phyloP scores from a whole-genome alignment of 1,139 yeast genomes.

The Zygoascus hellenicus region DNA sequence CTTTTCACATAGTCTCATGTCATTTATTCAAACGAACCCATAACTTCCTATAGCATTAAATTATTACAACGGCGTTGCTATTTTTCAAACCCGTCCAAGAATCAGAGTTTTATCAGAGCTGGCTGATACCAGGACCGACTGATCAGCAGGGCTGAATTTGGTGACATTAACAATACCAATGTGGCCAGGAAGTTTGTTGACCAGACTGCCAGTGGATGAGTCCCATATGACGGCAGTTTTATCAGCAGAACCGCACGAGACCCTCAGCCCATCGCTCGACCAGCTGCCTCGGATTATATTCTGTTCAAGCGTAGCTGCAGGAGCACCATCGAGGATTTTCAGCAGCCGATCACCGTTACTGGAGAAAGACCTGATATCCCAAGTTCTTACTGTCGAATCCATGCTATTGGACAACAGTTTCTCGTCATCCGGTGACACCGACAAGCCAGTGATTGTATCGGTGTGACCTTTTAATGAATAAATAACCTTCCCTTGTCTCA shows the following conservation, averaged over 20 bases:
- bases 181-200: conserved; percentile 54
- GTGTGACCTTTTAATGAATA: conserved; percentile 42
- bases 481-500: conserved; percentile 36
- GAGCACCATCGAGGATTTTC: conserved; percentile 53
- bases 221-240: conserved; percentile 58
- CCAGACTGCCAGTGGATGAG: conserved; percentile 43
- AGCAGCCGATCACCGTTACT: conserved; percentile 39
- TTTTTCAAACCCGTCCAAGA: conserved; percentile 3
- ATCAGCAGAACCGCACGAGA: conserved; percentile 62
- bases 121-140: conserved; percentile 22
- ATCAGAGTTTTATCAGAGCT: conserved; percentile 27
- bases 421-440: conserved; percentile 46
- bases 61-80: neutral
- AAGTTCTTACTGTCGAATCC: conserved; percentile 53
- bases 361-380: conserved; percentile 46
- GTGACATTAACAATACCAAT: conserved; percentile 57
- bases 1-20: neutral
- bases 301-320: conserved; percentile 47
- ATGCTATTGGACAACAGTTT: conserved; percentile 50
- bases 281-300: conserved; percentile 47
- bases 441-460: conserved; percentile 47
- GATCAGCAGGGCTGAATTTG: conserved; percentile 35
- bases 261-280: conserved; percentile 35
- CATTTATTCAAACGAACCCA: neutral
- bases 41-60: neutral